Base-by-base conservation (phyloP, 2,329 filamentous ascomycete genomes). In the Daldinia sp. region DNA sequence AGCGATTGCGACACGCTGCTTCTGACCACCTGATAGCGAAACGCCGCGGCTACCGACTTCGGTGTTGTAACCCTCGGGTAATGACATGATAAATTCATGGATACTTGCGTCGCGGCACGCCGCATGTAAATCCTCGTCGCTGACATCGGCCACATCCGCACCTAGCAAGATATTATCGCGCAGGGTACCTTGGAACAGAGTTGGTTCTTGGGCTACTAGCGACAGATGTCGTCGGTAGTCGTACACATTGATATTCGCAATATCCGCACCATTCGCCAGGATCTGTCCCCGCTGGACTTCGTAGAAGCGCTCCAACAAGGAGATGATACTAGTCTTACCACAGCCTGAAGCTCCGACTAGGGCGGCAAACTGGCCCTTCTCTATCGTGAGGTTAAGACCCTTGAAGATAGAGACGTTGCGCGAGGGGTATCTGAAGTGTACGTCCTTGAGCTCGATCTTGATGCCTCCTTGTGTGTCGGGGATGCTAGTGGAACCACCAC, bases 181-280 rank as follows among this genome's bases (percentile, higher is more conserved):
- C 56, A 74, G 63, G 37, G 73, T 77, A 66, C 87, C 88, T 73
- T 88, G 87, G 71, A 91, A 93, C 0, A 94, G 81, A 0, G 87
- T 88, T 7, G 91, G 84, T 73, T 94, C 90, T 75, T 94, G 91
- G 3, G 89, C 87, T 0, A 94, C 91, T 0, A 94, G 82, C 1
- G 89, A 89, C 10, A 93, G 80, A 32, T 85, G 77, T 58, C 82
- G 81, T 37, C 91, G 85, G 73, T 92, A 92, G 15, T 82, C 77
- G 62, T 82, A 82, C 0, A 90, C 81, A 57, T 89, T 85, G 53
- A 92, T 73, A 1, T 80, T 73, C 1, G 79, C 74, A 41, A 93
- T 86, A 68, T 89, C 82, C 51, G 80, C 79, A 4, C 82, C 86
- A 72, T 91, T 88, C 72, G 87, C 85, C 0, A 88, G 78, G 55